Base-by-base conservation (phyloP, 148 eudicot species). In the Nepenthes mirabilis region DNA sequence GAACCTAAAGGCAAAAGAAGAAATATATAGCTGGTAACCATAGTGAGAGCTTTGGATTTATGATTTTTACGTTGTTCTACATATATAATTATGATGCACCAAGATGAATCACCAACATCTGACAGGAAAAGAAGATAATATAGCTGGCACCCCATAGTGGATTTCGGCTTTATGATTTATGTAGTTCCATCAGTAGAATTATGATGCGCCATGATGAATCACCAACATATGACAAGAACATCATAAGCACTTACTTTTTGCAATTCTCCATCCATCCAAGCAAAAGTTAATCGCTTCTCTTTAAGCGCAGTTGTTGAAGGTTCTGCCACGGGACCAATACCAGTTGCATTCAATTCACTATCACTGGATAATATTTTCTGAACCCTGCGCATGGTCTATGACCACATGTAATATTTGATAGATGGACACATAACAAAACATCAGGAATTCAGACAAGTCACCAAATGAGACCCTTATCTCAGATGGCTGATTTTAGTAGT, bases 181-280 rank as follows among this genome's bases (percentile, higher is more conserved):
- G 23, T 23, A 23, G 23, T 23, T 23, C 23, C 23, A 23, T 23
- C 23, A 23, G 23, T 23, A 23, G 23, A 23, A 23, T 23, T 23
- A 23, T 23, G 23, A 23, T 23, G 23, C 23, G 23, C 23, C 23
- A 23, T 23, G 23, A 23, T 23, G 23, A 23, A 58, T 14, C 48
- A 43, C 11, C 55, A 36, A 36, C 36, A 63, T 11, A 56, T 36
- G 11, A 5, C 14, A 56, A 33, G 56, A 14, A 34, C 12, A 52
- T 33, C 9, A 60, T 35, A 36, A 47, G 12, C 2, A 36, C 86
- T 68, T 52, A 93, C 99, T 61, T 84, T 79, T 67, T 93, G 99
- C 64, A 74, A 81, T 74, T 93, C 99, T 64, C 99, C 99, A 67
- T 93, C 99, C 62, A 93, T 81, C 99, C 99, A 93, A 68, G 95